Conservation (phyloP, 148 eudicot genomes). For the Fagopyrum tataricum region DNA sequence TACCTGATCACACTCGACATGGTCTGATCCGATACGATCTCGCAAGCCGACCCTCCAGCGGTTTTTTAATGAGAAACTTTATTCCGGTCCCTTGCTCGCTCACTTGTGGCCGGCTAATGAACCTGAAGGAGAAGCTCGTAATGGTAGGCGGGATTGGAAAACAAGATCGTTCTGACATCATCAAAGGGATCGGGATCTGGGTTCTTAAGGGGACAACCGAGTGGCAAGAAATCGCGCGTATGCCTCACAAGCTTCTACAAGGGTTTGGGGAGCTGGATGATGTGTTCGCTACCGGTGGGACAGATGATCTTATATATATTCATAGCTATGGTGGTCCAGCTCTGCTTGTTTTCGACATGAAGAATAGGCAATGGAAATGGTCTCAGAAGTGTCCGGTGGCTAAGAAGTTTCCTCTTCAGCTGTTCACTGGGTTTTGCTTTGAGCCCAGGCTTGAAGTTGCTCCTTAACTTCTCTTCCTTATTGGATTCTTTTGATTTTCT, state of each 20-base stretch:
- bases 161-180: slow-evolving; percentile 68
- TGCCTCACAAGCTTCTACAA: slow-evolving; percentile 87
- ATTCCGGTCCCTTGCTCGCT: slow-evolving; percentile 71
- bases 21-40: slow-evolving; percentile 57
- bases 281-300: slow-evolving; percentile 90
- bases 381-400: slow-evolving; percentile 82
- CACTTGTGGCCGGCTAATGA: slow-evolving; percentile 92
- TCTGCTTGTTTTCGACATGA: slow-evolving; percentile 76
- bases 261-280: slow-evolving; percentile 96
- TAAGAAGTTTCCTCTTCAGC: slow-evolving; percentile 91
- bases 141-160: slow-evolving; percentile 96
- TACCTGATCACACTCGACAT: slow-evolving; percentile 46
- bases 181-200: slow-evolving; percentile 96
- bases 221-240: slow-evolving; percentile 72
- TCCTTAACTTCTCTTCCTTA: slow-evolving; percentile 31
- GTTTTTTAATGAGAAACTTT: slow-evolving; percentile 40
- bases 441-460: slow-evolving; percentile 82
- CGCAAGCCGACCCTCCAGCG: slow-evolving; percentile 28
- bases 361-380: slow-evolving; percentile 74
- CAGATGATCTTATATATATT: slow-evolving; percentile 62
- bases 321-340: slow-evolving; percentile 88
- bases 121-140: slow-evolving; percentile 67
- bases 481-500: not conserved
- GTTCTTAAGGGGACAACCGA: slow-evolving; percentile 49
- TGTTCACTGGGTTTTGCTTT: slow-evolving; percentile 90